Evolutionary conservation across 257 asterid genomes (phyloP).

Genomic region (Solanum neorickii): DNA sequence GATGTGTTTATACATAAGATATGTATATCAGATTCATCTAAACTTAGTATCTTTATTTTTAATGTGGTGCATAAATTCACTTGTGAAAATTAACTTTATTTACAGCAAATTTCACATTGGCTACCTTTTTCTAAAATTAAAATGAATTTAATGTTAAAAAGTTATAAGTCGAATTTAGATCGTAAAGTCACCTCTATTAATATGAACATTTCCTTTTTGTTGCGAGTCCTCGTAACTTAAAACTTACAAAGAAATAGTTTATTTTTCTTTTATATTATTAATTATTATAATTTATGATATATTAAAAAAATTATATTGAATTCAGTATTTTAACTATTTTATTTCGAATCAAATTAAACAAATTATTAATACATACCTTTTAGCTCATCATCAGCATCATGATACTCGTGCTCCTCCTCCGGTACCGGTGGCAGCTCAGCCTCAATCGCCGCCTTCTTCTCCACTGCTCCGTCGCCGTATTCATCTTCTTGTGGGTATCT

Average conservation of each 20-base stretch:
- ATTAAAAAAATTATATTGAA: no score
- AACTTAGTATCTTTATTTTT: not conserved
- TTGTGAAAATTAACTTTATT: not conserved
- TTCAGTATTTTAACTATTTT: no score
- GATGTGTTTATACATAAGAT: no score
- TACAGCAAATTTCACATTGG: not conserved
- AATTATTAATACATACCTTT: not conserved
- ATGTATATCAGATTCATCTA: not conserved
- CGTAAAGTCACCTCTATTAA: not conserved
- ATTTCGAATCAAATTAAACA: not conserved
- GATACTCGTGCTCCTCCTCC: conserved; percentile 21
- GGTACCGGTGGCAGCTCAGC: conserved; percentile 11
- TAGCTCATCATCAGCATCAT: conserved; percentile 19
- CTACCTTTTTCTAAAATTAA: not conserved
- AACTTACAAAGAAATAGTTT: not conserved
- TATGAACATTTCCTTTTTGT: not conserved
- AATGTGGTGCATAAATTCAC: no score
- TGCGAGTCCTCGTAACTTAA: not conserved
- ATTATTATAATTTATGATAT: no score
- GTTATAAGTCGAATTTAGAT: not conserved
- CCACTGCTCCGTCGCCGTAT: not conserved
- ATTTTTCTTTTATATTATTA: no score
- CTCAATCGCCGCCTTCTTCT: not conserved
- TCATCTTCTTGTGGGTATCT: conserved; percentile 18
- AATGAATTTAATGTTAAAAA: no score